Percentiles rank a stretch among this genome's conserved stretches.
phyloP scores from a whole-genome alignment of 345 rosid species.

The Gossypium mustelinum region DNA sequence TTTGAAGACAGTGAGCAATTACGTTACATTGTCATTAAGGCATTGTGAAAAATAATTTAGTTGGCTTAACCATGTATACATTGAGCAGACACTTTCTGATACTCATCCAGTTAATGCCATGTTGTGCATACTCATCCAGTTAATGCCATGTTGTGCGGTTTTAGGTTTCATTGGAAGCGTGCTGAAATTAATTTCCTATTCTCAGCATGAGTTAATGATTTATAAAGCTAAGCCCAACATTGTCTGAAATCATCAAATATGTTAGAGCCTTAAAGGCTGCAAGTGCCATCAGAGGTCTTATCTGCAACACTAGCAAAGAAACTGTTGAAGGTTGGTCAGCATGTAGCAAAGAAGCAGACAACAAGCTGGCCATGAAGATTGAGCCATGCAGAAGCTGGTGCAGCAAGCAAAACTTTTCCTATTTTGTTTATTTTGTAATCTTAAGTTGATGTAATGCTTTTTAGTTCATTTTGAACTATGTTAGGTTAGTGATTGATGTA shows the following conservation, averaged over 20 bases:
- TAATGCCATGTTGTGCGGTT: not conserved
- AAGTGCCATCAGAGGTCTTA: not conserved
- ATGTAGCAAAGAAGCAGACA: too few relatives aligned
- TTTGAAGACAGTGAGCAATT: not conserved
- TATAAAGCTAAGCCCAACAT: not conserved
- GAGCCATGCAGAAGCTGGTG: too few relatives aligned
- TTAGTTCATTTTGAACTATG: too few relatives aligned
- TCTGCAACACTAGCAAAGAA: not conserved
- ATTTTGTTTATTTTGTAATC: too few relatives aligned
- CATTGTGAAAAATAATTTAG: not conserved
- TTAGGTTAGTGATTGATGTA: too few relatives aligned
- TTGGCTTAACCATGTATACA: not conserved
- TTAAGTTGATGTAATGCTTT: too few relatives aligned
- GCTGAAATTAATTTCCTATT: not conserved
- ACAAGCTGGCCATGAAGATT: too few relatives aligned
- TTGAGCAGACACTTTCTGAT: not conserved
- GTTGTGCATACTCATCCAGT: not conserved
- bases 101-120: not conserved
- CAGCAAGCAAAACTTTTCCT: too few relatives aligned
- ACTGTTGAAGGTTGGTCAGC: too few relatives aligned
- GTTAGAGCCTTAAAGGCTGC: not conserved
- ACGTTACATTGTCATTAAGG: not conserved
- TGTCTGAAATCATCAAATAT: not conserved
- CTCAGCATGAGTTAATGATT: not conserved
- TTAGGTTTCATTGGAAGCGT: not conserved